These are phyloP conservation scores for Solanum virginianum DNA, from an alignment of 257 asterid species.

Conservation along the genomic window DNA sequence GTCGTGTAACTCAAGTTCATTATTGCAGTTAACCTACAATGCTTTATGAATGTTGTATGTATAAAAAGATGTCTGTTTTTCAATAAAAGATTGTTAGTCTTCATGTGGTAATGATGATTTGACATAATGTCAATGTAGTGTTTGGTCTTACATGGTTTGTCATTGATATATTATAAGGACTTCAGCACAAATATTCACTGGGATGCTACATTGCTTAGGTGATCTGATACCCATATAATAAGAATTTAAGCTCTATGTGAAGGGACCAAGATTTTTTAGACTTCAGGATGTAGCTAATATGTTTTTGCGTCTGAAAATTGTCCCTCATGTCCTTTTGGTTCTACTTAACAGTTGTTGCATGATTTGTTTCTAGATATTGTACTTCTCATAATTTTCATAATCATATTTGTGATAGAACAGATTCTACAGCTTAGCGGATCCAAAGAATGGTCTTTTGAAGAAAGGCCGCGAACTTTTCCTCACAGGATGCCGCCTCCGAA, in stretches of 20 bases:
- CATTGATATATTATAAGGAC: not conserved
- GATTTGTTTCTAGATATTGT: not conserved
- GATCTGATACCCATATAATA: not conserved
- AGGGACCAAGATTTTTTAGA: not conserved
- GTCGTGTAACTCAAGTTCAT: not conserved
- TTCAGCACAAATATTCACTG: not conserved
- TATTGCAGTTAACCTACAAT: not conserved
- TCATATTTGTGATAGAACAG: conserved; percentile 36
- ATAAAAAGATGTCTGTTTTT: not conserved
- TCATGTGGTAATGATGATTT: not conserved
- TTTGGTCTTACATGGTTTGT: not conserved
- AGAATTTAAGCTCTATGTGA: not conserved
- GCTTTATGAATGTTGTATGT: not conserved
- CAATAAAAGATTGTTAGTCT: not conserved
- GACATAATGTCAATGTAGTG: not conserved
- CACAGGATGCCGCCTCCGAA: conserved; percentile 88
- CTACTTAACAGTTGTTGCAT: not conserved
- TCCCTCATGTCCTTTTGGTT: not conserved
- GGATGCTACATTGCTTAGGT: not conserved
- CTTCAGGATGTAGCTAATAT: not conserved
- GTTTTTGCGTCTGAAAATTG: not conserved
- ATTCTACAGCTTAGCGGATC: conserved; percentile 75
- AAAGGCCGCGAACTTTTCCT: conserved; percentile 83
- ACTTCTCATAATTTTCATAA: not conserved
- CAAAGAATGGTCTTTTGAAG: conserved; percentile 57